Percentiles rank a stretch among this genome's conserved stretches.
phyloP scores from a whole-genome alignment of 495 filamentous ascomycete species.

The Xylaria venustula region DNA sequence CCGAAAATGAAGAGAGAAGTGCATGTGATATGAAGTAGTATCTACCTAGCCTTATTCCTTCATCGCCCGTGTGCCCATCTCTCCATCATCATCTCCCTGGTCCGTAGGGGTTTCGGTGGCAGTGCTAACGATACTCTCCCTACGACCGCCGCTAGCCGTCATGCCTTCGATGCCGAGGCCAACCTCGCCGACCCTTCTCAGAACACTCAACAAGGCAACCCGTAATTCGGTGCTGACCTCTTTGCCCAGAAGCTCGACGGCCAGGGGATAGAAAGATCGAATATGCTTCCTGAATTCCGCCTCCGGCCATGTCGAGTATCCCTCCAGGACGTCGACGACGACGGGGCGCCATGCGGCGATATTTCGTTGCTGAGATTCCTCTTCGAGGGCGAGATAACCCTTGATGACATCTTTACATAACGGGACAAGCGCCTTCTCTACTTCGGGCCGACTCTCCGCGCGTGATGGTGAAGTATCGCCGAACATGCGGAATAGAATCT shows the following conservation, averaged over 20 bases:
- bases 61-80: constrained; percentile 24
- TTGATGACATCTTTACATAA: constrained; percentile 90
- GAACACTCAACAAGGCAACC: constrained; percentile 67
- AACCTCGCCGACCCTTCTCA: constrained; percentile 80
- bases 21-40: neutral
- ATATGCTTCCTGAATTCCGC: constrained; percentile 80
- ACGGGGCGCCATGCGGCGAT: constrained; percentile 96
- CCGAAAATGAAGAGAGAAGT: too few species aligned
- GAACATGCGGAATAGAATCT: constrained; percentile 95
- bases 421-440: constrained; percentile 88
- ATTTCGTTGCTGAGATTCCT: constrained; percentile 93
- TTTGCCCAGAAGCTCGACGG: constrained; percentile 76
- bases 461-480: constrained; percentile 83
- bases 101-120: constrained; percentile 19
- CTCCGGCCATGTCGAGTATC: constrained; percentile 83
- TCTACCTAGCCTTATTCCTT: constrained; percentile 12
- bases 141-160: constrained; percentile 19
- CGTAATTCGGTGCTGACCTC: constrained; percentile 79
- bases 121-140: constrained; percentile 35
- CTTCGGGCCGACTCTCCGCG: constrained; percentile 70
- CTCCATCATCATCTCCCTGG: constrained; percentile 20
- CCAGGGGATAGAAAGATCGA: constrained; percentile 78
- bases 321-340: constrained; percentile 95
- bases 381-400: constrained; percentile 78
- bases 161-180: constrained; percentile 64